Percentiles rank a stretch among this genome's conserved stretches.
These are phyloP conservation scores for Omphalea diandra DNA, from an alignment of 441 rosid species.

Conservation along the genomic window DNA sequence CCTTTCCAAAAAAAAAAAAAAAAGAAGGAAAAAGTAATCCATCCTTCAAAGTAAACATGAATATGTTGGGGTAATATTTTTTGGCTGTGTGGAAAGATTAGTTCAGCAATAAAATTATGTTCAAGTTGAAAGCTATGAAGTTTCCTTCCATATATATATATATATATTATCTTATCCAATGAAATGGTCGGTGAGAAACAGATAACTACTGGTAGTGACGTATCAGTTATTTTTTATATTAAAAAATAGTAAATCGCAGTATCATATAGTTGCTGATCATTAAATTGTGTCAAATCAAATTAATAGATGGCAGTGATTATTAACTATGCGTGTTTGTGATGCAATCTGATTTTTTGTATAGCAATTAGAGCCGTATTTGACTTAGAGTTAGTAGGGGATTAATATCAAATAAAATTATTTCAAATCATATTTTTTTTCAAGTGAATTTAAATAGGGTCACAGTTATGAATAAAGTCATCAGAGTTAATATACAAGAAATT, in stretches of 20 bases:
- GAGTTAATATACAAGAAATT: no score
- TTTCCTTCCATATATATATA: conserved; percentile 6
- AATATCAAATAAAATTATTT: no score
- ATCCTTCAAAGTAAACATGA: not conserved
- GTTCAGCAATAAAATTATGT: conserved; percentile 25
- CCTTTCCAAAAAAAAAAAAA: no score
- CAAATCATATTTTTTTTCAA: no score
- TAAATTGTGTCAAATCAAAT: no score
- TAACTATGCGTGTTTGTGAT: not conserved
- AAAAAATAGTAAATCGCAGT: not conserved
- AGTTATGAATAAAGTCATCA: no score
- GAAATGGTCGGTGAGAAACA: not conserved
- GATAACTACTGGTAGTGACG: not conserved
- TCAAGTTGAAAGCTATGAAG: conserved; percentile 31
- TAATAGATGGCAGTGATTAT: not conserved
- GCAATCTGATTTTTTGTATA: no score
- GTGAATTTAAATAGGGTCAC: no score
- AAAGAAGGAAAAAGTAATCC: not conserved
- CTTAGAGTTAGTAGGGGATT: no score
- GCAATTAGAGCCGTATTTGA: no score
- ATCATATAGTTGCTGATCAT: not conserved
- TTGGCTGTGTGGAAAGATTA: conserved; percentile 13
- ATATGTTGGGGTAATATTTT: conserved; percentile 17
- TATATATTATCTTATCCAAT: not conserved
- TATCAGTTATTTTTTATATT: no score